Evolutionary conservation across 805 yeast species (phyloP), one percentile per base, ranked within the genome.

Genomic region (Starmerella apicola): DNA sequence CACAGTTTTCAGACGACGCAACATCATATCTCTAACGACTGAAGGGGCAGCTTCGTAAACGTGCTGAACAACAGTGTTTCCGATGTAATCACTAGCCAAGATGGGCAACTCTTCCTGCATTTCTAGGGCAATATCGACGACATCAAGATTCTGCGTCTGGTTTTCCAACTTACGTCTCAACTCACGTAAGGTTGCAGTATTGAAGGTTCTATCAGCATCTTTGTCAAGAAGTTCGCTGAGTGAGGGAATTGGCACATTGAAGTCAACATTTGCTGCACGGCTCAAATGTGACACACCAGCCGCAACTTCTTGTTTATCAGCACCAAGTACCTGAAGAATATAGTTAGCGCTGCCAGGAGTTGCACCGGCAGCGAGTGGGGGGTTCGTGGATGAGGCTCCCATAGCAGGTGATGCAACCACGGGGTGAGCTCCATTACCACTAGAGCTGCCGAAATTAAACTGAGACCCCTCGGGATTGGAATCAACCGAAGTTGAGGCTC

Each of bases 1-100:
- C 54, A 70, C 82, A 21, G 86, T 93, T 3, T 79, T 66, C 30
- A 93, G 73, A 48, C 72, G 73, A 52, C 79, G 74, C 41, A 91
- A 68, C 83, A 91, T 80, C 57, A 79, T 71, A 50, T 81, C 78
- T 54, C 83, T 82, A 42, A 85, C 68, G 3, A 77, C 67, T 16
- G 78, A 73, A 4, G 82, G 72, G 33, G 84, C 71, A 38, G 68
- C 66, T 34, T 81, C 80, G 56, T 86, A 86, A 23, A 91, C 62
- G 57, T 85, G 86, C 62, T 91, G 98, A 15, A 88, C 94, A 34
- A 91, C 81, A 0, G 98, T 91, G 57, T 91, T 91, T 17, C 98
- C 98, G 39, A 91, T 65, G 55, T 91, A 91, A 61, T 91, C 98
- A 39, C 88, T 76, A 21, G 95, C 76, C 38, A 91, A 66, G 54